Evolutionary conservation across 1,139 yeast genomes (phyloP), one percentile per base, ranked within the genome.

Genomic region (Yamadazyma dendronema): DNA sequence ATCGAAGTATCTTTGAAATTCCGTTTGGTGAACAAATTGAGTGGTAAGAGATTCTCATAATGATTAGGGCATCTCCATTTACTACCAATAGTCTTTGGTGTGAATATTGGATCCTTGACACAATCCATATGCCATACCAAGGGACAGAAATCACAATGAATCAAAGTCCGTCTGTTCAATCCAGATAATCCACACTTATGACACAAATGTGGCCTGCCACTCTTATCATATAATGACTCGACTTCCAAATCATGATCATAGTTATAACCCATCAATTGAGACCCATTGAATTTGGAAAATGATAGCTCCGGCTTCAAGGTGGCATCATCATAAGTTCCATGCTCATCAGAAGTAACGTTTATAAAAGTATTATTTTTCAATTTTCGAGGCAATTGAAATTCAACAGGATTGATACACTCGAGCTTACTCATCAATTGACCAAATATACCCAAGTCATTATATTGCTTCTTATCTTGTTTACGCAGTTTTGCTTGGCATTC

Each of bases 1-100:
- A 77, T 61, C 19, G 67, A 58, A 38, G 85, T 70, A 49, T 74
- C 74, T 44, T 76, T 70, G 49, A 85, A 72, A 40, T 77, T 72
- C 22, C 89, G 50, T 32, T 64, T 56, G 33, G 57, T 50, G 17
- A 56, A 52, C 12, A 58, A 37, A 21, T 59, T 35, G 13, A 47
- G 37, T 3, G 74, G 74, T 4, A 78, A 52, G 7, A 82, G 62
- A 34, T 74, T 72, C 33, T 79, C 87, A 11, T 80, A 77, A 60
- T 92, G 98, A 50, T 86, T 81, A 0, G 97, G 98, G 56, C 98
- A 92, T 61, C 80, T 81, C 98, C 98, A 92, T 40, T 86, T 86
- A 30, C 76, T 72, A 1, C 95, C 94, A 29, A 88, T 61, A 17
- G 85, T 79, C 52, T 88, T 87, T n/a, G 84, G 77, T 6, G 83